Evolutionary conservation across 345 rosid genomes (phyloP).

Genomic region (Eucalyptus pauciflora): DNA sequence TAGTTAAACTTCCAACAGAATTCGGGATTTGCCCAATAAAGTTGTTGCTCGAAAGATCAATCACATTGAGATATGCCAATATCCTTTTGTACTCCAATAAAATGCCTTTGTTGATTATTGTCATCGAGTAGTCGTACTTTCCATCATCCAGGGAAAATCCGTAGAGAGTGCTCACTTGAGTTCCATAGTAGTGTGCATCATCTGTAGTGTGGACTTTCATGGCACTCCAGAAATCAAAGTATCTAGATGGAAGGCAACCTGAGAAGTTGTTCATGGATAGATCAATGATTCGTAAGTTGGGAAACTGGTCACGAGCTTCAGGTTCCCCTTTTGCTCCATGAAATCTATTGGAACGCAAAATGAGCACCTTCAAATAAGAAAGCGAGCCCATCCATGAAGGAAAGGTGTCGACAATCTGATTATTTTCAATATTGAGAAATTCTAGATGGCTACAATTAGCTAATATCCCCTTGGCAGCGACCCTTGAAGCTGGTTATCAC

Average conservation of each 20-base stretch:
- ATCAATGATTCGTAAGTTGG: not conserved
- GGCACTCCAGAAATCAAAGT: not conserved
- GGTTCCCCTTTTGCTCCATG: not conserved
- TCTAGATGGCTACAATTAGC: not conserved
- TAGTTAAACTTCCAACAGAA: too few relatives aligned
- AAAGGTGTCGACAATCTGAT: not conserved
- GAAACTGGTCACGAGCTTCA: not conserved
- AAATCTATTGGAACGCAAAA: not conserved
- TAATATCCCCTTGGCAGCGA: not conserved
- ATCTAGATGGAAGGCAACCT: not conserved
- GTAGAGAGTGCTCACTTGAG: too few relatives aligned
- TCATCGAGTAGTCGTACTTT: not conserved
- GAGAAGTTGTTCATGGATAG: not conserved
- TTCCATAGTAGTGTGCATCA: not conserved
- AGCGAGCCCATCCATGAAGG: slow-evolving; percentile 1
- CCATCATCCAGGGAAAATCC: too few relatives aligned
- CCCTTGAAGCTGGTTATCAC: too few relatives aligned
- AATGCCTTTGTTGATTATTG: too few relatives aligned
- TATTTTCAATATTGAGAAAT: not conserved
- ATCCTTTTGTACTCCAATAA: not conserved
- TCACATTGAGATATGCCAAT: too few relatives aligned
- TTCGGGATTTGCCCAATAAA: too few relatives aligned
- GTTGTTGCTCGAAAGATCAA: too few relatives aligned
- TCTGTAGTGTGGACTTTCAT: not conserved
- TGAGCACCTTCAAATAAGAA: not conserved